Conservation (phyloP, 192 early-diverging fungal genomes). For the Rhizophlyctis rosea region DNA sequence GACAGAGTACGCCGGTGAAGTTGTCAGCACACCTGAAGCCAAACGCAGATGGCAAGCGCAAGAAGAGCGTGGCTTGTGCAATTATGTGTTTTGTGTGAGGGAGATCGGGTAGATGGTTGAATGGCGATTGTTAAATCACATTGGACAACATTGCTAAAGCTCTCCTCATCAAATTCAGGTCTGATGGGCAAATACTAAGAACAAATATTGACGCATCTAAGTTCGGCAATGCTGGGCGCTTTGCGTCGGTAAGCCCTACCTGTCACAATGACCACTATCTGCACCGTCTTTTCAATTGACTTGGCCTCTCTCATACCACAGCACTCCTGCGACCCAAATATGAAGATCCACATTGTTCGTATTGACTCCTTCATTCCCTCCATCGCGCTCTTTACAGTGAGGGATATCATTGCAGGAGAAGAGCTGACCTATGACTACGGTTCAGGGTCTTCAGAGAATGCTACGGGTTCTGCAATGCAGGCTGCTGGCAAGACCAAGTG, state of each 20-base stretch:
- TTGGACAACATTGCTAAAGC: too few species aligned
- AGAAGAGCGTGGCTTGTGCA: conserved; percentile 3
- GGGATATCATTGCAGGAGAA: conserved; percentile 29
- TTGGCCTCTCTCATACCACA: neutral
- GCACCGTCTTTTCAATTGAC: neutral
- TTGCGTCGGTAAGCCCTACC: conserved; percentile 20
- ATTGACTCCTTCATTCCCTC: conserved; percentile 26
- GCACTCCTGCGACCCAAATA: conserved; percentile 41
- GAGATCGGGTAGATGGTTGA: conserved; percentile 27
- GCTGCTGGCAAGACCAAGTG: neutral
- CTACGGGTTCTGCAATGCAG: neutral
- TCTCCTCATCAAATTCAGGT: too few species aligned
- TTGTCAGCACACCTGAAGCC: conserved; percentile 31
- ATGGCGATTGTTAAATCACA: too few species aligned
- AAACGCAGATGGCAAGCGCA: conserved; percentile 27
- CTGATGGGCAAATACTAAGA: conserved; percentile 16
- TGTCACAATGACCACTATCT: neutral
- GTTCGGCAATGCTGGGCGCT: conserved; percentile 33
- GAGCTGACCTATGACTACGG: conserved; percentile 39
- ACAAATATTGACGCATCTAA: conserved; percentile 38
- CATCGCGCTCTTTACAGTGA: conserved; percentile 31
- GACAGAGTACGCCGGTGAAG: conserved; percentile 37
- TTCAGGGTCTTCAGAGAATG: neutral
- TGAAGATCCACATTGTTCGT: conserved; percentile 29
- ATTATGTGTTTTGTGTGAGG: conserved; percentile 38